These are phyloP conservation scores for Ophiostoma ulmi DNA, from an alignment of 2,329 filamentous ascomycete genomes.

Conservation along the genomic window DNA sequence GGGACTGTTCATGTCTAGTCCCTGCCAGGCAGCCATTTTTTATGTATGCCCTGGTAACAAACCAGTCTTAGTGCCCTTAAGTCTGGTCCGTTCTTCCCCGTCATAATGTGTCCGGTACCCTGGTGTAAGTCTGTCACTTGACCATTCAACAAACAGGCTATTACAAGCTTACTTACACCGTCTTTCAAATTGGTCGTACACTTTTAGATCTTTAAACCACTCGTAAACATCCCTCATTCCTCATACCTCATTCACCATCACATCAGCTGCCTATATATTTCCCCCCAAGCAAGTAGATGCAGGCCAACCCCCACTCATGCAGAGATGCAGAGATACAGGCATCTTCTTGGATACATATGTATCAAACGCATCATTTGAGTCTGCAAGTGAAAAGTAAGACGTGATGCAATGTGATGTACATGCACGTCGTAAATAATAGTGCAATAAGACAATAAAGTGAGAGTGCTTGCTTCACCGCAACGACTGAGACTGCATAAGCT, in stretches of 20 bases:
- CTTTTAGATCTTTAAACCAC: not conserved
- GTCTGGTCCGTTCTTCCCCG: not conserved
- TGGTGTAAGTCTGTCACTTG: not conserved
- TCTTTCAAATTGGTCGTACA: not conserved
- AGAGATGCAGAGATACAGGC: not conserved
- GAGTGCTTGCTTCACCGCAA: conserved; percentile 7
- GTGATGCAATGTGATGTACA: not conserved
- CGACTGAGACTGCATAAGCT: conserved; percentile 1
- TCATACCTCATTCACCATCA: not conserved
- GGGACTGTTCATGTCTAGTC: not conserved
- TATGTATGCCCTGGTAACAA: not conserved
- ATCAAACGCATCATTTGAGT: not conserved
- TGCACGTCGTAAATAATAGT: not conserved
- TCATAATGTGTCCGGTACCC: too few species aligned
- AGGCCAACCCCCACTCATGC: not conserved
- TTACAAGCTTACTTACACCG: not conserved
- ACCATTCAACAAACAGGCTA: not conserved
- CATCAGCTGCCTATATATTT: not conserved
- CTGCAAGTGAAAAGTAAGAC: not conserved
- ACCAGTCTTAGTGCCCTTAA: not conserved
- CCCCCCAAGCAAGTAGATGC: not conserved
- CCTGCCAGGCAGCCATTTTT: not conserved
- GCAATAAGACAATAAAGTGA: not conserved
- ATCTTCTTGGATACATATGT: not conserved
- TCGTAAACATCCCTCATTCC: not conserved